These are phyloP conservation scores for Xanthoceras sorbifolium DNA, from an alignment of 345 rosid genomes.

Conservation along the genomic window DNA sequence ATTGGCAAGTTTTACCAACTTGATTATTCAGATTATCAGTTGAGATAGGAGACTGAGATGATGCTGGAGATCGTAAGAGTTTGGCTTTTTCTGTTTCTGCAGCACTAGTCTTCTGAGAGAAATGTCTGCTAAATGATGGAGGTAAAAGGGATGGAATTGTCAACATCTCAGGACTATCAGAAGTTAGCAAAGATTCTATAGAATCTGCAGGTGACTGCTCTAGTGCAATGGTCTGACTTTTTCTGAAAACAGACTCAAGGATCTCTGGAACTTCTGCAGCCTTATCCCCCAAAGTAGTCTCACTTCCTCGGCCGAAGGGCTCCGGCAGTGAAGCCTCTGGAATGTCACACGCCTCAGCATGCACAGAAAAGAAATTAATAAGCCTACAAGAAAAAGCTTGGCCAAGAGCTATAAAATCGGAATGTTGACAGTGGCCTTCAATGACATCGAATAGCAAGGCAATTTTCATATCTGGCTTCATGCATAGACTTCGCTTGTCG, in stretches of 20 bases:
- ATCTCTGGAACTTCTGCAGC: slow-evolving; percentile 13
- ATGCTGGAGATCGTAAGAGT: slow-evolving; percentile 17
- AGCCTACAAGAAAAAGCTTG: slow-evolving; percentile 43
- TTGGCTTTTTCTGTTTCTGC: slow-evolving; percentile 21
- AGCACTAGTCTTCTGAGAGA: slow-evolving; percentile 32
- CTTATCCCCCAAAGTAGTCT: slow-evolving; percentile 10
- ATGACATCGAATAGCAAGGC: slow-evolving; percentile 35
- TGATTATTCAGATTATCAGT: slow-evolving; percentile 18
- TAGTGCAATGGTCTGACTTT: neutral
- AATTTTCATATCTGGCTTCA: slow-evolving; percentile 48
- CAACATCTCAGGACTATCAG: slow-evolving; percentile 18
- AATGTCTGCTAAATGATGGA: slow-evolving; percentile 32
- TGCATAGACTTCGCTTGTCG: slow-evolving; percentile 45
- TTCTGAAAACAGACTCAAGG: slow-evolving; percentile 8
- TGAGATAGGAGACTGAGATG: slow-evolving; percentile 9
- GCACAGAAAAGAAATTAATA: slow-evolving; percentile 26
- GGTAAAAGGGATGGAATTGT: slow-evolving; percentile 21
- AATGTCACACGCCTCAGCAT: slow-evolving; percentile 46
- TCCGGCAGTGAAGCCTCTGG: slow-evolving; percentile 45
- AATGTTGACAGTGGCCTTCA: slow-evolving; percentile 37
- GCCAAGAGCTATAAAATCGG: slow-evolving; percentile 39
- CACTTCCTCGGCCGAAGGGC: slow-evolving; percentile 26
- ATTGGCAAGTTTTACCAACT: neutral
- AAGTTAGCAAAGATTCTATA: slow-evolving; percentile 11
- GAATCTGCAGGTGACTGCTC: slow-evolving; percentile 20